Evolutionary conservation across 192 early-diverging fungal genomes (phyloP), one percentile per base, ranked within the genome.

Genomic region (Coemansia sp.): DNA sequence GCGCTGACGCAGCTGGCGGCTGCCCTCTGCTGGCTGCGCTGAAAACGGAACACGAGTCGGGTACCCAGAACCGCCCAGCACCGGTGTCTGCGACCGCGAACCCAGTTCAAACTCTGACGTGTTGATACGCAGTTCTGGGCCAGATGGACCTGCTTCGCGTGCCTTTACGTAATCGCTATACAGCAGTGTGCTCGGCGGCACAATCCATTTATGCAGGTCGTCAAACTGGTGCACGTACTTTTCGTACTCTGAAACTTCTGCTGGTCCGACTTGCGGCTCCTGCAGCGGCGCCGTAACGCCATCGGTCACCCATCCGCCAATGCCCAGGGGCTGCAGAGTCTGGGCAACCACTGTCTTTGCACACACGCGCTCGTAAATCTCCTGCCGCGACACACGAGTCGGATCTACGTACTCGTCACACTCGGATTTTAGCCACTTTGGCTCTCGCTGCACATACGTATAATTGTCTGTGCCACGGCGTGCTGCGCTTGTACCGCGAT

Each of bases 221-320:
- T 80, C 72, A 23, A 80, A 80, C 40, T 80, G 77, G 37, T 64
- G 67, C n/a, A 77, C 70, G 51, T 86, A 88, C 71, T 84, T 76
- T 61, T 70, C 74, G 52, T 89, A 89, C 60, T 87, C 87, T 40
- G 85, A 80, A 8, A 67, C 53, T 55, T 88, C 85, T 20, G 56
- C 50, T 7, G 67, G 68, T 18, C 75, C 75, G 23, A 87, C 79
- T 1, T 49, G 68, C 15, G 87, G 87, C 24, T 89, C 83, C 50
- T 86, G 76, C 70, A 80, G 25, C 50, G 74, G 51, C 61, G 72
- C 37, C 51, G 67, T 47, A 46, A 73, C 65, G 65, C 86, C 69
- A 67, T 85, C 68, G 60, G 75, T 83, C 60, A 72, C n/a, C 61
- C 59, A 64, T 20, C 68, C 62, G 67, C 68, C 70, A 38, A 84